phyloP scores from a whole-genome alignment of 176 grass and related monocot genomes.

The Aegilops speltoides region DNA sequence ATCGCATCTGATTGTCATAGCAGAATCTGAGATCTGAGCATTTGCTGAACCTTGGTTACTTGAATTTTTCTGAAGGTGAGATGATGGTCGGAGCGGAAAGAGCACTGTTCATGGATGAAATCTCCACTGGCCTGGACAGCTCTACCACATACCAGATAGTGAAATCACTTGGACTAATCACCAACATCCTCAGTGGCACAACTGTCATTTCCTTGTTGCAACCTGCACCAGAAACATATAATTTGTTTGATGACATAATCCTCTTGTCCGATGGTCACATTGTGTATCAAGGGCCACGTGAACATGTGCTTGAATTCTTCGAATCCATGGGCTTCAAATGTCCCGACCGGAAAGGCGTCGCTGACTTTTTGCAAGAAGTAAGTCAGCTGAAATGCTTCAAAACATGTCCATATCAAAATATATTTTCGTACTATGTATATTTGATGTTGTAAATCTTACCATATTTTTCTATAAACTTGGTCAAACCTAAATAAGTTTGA shows the following conservation, averaged over 20 bases:
- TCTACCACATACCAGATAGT: conserved; percentile 72
- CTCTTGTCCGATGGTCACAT: conserved; percentile 66
- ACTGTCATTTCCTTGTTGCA: conserved; percentile 61
- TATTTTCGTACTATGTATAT: too few relatives aligned
- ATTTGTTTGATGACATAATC: conserved; percentile 64
- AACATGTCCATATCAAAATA: too few relatives aligned
- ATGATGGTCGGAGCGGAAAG: conserved; percentile 61
- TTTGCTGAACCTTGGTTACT: conserved; percentile 7
- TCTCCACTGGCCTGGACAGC: conserved; percentile 71
- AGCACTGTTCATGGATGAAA: conserved; percentile 77
- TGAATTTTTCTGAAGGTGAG: conserved; percentile 44
- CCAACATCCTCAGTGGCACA: conserved; percentile 52
- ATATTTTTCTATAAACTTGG: too few relatives aligned
- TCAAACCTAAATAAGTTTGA: too few relatives aligned
- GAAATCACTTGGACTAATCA: conserved; percentile 51
- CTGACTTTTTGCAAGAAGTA: conserved; percentile 74
- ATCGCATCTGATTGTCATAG: conserved; percentile 4
- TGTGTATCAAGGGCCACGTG: conserved; percentile 66
- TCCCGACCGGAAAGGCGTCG: conserved; percentile 56
- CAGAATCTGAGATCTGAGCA: background rate
- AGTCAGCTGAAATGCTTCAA: background rate
- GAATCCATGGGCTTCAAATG: conserved; percentile 66
- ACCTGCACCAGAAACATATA: conserved; percentile 63
- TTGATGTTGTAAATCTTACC: too few relatives aligned
- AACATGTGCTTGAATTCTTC: conserved; percentile 68